A percentile compares a stretch with the other conserved stretches of the same genome.
phyloP scores from a whole-genome alignment of 495 filamentous ascomycete genomes.

The Xeromyces bisporus region DNA sequence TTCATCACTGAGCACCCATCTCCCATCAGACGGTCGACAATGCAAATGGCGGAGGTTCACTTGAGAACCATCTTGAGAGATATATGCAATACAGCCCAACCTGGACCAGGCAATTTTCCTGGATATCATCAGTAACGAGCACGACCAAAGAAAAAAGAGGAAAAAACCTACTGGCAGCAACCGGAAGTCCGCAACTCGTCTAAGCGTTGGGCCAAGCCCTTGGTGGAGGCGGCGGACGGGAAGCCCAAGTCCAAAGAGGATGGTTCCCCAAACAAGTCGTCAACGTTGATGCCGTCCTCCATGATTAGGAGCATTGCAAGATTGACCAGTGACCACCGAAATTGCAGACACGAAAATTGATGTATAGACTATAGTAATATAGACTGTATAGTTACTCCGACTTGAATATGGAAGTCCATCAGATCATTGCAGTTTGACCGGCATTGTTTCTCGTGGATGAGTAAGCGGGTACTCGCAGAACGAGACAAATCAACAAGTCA shows the following conservation, averaged over 20 bases:
- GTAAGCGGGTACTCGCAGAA: background rate
- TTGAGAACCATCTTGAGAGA: constrained; percentile 49
- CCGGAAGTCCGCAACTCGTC: constrained; percentile 66
- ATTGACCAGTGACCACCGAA: too few relatives aligned
- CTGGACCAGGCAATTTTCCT: constrained; percentile 85
- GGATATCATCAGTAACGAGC: background rate
- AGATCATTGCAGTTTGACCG: background rate
- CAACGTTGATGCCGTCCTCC: constrained; percentile 52
- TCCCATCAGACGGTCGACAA: constrained; percentile 50
- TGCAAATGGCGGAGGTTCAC: constrained; percentile 57
- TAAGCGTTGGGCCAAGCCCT: constrained; percentile 52
- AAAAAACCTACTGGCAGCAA: constrained; percentile 58
- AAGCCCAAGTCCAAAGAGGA: constrained; percentile 34
- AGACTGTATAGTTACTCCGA: too few relatives aligned
- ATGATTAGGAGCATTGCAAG: constrained; percentile 40
- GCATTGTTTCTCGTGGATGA: background rate
- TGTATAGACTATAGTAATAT: too few relatives aligned
- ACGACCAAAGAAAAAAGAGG: background rate
- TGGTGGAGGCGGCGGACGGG: constrained; percentile 36
- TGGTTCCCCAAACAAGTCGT: constrained; percentile 64
- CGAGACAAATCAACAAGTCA: too few relatives aligned
- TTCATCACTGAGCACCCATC: constrained; percentile 60
- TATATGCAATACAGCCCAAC: constrained; percentile 69
- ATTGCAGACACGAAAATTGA: too few relatives aligned
- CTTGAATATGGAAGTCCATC: too few relatives aligned